phyloP scores from a whole-genome alignment of 805 yeast genomes.

The Candida morakotiae region DNA sequence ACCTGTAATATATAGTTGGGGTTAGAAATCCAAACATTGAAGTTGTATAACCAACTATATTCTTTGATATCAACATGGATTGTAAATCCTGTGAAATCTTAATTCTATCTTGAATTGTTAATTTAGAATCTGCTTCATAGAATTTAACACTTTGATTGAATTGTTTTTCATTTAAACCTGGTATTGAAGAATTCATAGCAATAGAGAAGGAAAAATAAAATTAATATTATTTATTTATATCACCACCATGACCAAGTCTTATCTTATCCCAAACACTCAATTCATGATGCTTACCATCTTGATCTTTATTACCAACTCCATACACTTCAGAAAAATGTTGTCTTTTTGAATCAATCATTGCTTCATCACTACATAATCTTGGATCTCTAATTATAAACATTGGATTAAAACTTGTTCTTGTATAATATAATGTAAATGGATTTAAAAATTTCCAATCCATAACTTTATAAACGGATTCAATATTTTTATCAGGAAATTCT shows the following conservation, averaged over 20 bases:
- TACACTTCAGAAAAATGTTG: not conserved
- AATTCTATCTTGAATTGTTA: constrained; percentile 26
- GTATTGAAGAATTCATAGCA: constrained; percentile 2
- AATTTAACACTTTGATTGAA: constrained; percentile 13
- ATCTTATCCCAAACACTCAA: constrained; percentile 4
- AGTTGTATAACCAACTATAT: constrained; percentile 22
- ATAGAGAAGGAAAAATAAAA: not conserved
- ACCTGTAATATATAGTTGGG: constrained; percentile 26
- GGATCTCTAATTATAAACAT: constrained; percentile 56
- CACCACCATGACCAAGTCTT: constrained; percentile 4
- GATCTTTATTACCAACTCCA: constrained; percentile 3
- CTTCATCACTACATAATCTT: constrained; percentile 15
- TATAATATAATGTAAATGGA: constrained; percentile 44
- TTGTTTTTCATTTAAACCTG: constrained; percentile 3
- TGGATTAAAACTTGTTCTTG: constrained; percentile 49
- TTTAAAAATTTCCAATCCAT: constrained; percentile 34
- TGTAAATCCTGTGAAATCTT: constrained; percentile 28
- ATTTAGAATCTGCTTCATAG: constrained; percentile 36
- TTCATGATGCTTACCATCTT: constrained; percentile 4
- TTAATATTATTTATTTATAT: not conserved
- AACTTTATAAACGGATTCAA: constrained; percentile 28
- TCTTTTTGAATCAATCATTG: not conserved
- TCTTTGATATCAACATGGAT: constrained; percentile 13
- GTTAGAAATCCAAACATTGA: constrained; percentile 23
- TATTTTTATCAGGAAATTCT: constrained; percentile 1